Percentiles rank a stretch among this genome's conserved stretches.
These are phyloP conservation scores for Sarcodon sp. DNA, from an alignment of 768 basidiomycete genomes.

Conservation along the genomic window DNA sequence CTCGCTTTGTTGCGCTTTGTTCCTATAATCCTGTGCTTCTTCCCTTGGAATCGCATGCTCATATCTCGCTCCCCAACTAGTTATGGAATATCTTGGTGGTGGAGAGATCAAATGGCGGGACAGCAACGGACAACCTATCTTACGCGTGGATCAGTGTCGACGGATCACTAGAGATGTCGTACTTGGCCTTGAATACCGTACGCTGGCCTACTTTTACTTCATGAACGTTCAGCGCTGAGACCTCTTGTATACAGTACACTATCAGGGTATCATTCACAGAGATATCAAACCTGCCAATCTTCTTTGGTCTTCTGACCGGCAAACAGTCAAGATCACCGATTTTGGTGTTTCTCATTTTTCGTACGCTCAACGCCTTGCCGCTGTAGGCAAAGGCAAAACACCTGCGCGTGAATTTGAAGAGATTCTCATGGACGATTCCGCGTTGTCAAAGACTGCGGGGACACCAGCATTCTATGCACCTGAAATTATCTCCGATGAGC, in stretches of 20 bases:
- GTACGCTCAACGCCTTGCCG: slow-evolving; percentile 69
- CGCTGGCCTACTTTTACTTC: slow-evolving; percentile 21
- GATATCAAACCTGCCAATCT: slow-evolving; percentile 99
- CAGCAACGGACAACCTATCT: slow-evolving; percentile 48
- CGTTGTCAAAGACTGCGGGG: slow-evolving; percentile 83
- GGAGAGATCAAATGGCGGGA: slow-evolving; percentile 91
- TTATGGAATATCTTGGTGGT: slow-evolving; percentile 93
- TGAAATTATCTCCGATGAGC: slow-evolving; percentile 70
- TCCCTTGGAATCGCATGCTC: slow-evolving; percentile 6
- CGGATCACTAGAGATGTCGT: slow-evolving; percentile 88
- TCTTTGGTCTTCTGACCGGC: slow-evolving; percentile 77
- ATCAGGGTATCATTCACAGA: slow-evolving; percentile 97
- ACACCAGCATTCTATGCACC: slow-evolving; percentile 96
- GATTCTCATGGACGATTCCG: slow-evolving; percentile 71
- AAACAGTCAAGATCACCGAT: slow-evolving; percentile 92
- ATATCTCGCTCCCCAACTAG: slow-evolving; percentile 25
- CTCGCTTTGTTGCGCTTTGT: slow-evolving; percentile 1
- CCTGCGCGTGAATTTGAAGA: slow-evolving; percentile 15
- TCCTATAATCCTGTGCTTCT: background rate
- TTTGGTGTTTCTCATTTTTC: slow-evolving; percentile 98
- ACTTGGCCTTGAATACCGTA: slow-evolving; percentile 90
- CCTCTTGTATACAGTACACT: slow-evolving; percentile 55
- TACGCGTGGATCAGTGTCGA: slow-evolving; percentile 73
- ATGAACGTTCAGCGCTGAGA: slow-evolving; percentile 4
- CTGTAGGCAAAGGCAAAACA: slow-evolving; percentile 29